These are phyloP conservation scores for Paramecium octaurelia DNA, from an alignment of 73 alveolate species.

Conservation along the genomic window DNA sequence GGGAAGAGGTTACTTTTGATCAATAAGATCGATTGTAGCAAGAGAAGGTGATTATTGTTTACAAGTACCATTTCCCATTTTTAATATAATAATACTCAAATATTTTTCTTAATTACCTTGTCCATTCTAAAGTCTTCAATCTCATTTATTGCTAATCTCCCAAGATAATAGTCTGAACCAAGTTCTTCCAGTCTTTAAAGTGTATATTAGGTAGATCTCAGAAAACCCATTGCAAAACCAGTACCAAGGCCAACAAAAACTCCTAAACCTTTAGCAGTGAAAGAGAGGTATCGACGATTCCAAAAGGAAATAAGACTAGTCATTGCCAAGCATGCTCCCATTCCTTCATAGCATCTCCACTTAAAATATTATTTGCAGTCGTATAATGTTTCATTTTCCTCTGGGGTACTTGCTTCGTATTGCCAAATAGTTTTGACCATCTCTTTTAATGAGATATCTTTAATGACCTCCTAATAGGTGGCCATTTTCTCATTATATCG, in stretches of 20 bases:
- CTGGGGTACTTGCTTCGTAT: slow-evolving; percentile 56
- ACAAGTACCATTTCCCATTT: neutral
- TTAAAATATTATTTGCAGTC: slow-evolving; percentile 53
- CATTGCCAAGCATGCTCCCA: slow-evolving; percentile 38
- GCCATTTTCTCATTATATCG: slow-evolving; percentile 63
- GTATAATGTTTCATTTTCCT: slow-evolving; percentile 56
- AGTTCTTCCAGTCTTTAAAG: slow-evolving; percentile 55
- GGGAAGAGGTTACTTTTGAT: neutral
- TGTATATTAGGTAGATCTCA: slow-evolving; percentile 57
- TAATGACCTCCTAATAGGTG: slow-evolving; percentile 54
- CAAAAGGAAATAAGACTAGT: slow-evolving; percentile 20
- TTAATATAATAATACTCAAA: slow-evolving; percentile 13
- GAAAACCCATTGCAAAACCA: slow-evolving; percentile 50
- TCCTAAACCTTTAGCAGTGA: slow-evolving; percentile 33
- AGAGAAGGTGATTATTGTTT: neutral
- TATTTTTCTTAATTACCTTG: slow-evolving; percentile 40
- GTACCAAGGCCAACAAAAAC: slow-evolving; percentile 47
- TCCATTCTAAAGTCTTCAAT: slow-evolving; percentile 66
- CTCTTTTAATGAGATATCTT: slow-evolving; percentile 31
- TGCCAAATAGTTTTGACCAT: slow-evolving; percentile 50
- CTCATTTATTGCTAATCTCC: slow-evolving; percentile 57
- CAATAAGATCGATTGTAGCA: neutral
- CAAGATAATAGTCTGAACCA: slow-evolving; percentile 55
- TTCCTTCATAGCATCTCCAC: slow-evolving; percentile 35
- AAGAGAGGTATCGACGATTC: neutral